phyloP scores from a whole-genome alignment of 148 eudicot genomes.

The Pouteria glomerata region DNA sequence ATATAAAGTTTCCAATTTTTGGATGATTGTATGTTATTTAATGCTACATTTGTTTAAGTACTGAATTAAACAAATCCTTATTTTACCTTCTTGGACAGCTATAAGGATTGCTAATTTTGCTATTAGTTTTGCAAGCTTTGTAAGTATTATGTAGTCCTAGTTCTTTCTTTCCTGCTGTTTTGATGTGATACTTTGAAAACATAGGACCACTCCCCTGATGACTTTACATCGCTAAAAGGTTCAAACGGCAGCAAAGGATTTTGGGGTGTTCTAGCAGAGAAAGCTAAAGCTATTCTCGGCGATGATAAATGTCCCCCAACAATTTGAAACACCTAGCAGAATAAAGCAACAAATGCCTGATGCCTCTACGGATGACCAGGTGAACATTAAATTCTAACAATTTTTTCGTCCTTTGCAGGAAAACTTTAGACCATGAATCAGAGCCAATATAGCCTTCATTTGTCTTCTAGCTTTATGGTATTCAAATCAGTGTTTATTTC shows the following conservation, averaged over 20 bases:
- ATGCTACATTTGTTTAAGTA: neutral
- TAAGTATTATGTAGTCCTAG: neutral
- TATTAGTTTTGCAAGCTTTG: neutral
- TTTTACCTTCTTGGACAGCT: neutral
- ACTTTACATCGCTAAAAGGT: slow-evolving; percentile 37
- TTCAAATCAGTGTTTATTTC: too few species aligned
- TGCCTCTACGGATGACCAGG: slow-evolving; percentile 39
- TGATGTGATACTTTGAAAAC: slow-evolving; percentile 4
- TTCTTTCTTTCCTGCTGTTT: slow-evolving; percentile 9
- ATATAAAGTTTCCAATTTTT: neutral
- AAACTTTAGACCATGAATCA: too few species aligned
- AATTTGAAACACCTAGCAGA: slow-evolving; percentile 21
- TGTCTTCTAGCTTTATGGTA: too few species aligned
- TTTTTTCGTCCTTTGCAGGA: neutral
- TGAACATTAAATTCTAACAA: slow-evolving; percentile 12
- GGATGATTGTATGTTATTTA: neutral
- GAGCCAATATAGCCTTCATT: too few species aligned
- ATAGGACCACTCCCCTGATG: slow-evolving; percentile 44
- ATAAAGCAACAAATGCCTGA: slow-evolving; percentile 12
- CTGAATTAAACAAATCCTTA: neutral
- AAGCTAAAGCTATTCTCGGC: slow-evolving; percentile 77
- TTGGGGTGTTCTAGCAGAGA: slow-evolving; percentile 86
- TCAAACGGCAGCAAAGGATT: slow-evolving; percentile 56
- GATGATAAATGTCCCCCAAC: slow-evolving; percentile 39
- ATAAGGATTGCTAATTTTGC: neutral